phyloP scores from a whole-genome alignment of 768 basidiomycete species.

The Punctularia strigosozonata region DNA sequence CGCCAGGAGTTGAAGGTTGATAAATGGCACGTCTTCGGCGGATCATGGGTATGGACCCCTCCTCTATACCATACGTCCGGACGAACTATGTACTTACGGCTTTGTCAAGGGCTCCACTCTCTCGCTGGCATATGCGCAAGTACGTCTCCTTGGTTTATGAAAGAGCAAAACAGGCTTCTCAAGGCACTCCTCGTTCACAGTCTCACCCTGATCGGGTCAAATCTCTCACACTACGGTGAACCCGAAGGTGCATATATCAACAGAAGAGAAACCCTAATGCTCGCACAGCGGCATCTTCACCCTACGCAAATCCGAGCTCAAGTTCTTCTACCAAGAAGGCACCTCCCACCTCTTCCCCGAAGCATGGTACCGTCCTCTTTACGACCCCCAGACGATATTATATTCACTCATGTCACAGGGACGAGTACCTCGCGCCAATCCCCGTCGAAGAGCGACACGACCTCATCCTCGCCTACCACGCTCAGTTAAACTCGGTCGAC shows the following conservation, averaged over 20 bases:
- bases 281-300: constrained; percentile 73
- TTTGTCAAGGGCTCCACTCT: constrained; percentile 67
- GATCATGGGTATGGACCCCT: constrained; percentile 58
- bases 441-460: constrained; percentile 73
- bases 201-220: constrained; percentile 73
- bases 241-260: background rate
- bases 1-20: constrained; percentile 66
- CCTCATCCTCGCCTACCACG: constrained; percentile 76
- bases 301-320: constrained; percentile 68
- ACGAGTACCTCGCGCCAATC: constrained; percentile 71
- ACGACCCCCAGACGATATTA: background rate
- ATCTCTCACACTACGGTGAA: constrained; percentile 64
- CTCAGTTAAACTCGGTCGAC: constrained; percentile 62
- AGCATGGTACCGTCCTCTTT: constrained; percentile 48
- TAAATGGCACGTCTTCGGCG: constrained; percentile 93
- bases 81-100: background rate
- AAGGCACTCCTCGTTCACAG: constrained; percentile 22
- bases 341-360: constrained; percentile 76
- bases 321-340: constrained; percentile 89
- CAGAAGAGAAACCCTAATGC: background rate
- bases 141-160: constrained; percentile 11
- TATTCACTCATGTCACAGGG: constrained; percentile 33
- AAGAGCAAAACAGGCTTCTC: background rate
- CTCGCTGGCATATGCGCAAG: constrained; percentile 78
- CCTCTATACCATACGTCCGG: background rate